A percentile compares a stretch with the other conserved stretches of the same genome.
Conservation (phyloP, 2,329 filamentous ascomycete species). For the Aspergillus vadensis region DNA sequence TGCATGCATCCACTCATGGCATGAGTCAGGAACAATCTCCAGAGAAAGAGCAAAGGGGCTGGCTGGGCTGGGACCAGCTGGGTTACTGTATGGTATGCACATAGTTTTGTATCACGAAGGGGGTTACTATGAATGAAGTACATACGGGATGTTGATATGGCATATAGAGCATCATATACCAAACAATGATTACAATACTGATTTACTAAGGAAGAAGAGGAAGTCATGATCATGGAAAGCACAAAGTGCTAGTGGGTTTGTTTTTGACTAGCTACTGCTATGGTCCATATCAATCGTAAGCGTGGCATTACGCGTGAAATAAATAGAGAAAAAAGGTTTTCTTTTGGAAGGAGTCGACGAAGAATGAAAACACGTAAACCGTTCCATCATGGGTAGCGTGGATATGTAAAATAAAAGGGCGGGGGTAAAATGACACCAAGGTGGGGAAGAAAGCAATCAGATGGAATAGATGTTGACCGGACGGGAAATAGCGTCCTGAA, state of each 20-base stretch:
- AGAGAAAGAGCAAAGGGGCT: neutral
- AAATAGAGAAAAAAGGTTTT: slow-evolving; percentile 10
- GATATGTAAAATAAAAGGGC: neutral
- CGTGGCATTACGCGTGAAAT: slow-evolving; percentile 15
- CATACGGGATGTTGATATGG: too few relatives aligned
- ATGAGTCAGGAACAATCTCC: neutral
- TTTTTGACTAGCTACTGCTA: slow-evolving; percentile 19
- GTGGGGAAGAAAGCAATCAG: neutral
- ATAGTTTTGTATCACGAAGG: too few relatives aligned
- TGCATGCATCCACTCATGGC: neutral
- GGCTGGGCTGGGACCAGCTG: neutral
- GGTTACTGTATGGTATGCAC: neutral
- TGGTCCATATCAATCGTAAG: slow-evolving; percentile 25
- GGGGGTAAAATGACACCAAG: slow-evolving; percentile 1
- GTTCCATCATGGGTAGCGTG: slow-evolving; percentile 22
- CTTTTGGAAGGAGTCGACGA: slow-evolving; percentile 12
- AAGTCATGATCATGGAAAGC: neutral
- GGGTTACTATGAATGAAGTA: too few relatives aligned
- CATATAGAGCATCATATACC: too few relatives aligned
- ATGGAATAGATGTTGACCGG: neutral
- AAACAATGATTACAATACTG: too few relatives aligned
- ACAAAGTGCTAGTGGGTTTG: slow-evolving; percentile 12
- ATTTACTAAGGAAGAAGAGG: too few relatives aligned
- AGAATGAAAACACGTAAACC: slow-evolving; percentile 24
- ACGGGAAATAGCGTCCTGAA: neutral